phyloP scores from a whole-genome alignment of 352 stramenopile genomes.

The Aphanomyces euteiches region DNA sequence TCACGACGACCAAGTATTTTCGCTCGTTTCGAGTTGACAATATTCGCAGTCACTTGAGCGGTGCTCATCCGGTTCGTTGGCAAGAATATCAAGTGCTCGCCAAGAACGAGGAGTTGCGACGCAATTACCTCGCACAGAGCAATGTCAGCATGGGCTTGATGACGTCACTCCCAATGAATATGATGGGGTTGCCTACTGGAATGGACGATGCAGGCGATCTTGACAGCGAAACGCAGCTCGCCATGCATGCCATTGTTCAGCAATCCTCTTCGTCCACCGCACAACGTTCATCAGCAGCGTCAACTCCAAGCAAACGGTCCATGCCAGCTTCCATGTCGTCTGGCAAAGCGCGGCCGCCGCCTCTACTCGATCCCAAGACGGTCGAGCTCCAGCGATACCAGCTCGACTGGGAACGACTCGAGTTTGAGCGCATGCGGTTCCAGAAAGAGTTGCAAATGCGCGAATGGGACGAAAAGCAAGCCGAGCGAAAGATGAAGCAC shows the following conservation, averaged over 20 bases:
- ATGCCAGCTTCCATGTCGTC: not conserved
- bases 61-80: conserved; percentile 68
- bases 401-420: conserved; percentile 23
- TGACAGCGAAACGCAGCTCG: conserved; percentile 12
- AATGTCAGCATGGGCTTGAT: conserved; percentile 18
- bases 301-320: conserved; percentile 10
- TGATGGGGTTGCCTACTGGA: conserved; percentile 14
- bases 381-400: conserved; percentile 27
- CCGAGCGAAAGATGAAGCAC: conserved; percentile 21
- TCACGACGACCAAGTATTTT: conserved; percentile 87
- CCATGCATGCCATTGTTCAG: conserved; percentile 19
- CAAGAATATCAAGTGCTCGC: conserved; percentile 73
- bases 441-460: conserved; percentile 23
- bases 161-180: conserved; percentile 22
- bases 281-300: not conserved
- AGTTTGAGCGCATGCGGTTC: conserved; percentile 28
- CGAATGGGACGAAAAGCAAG: conserved; percentile 23
- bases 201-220: conserved; percentile 22
- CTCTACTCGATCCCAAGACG: conserved; percentile 22
- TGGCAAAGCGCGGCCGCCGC: not conserved
- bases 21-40: conserved; percentile 81
- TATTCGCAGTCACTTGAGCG: conserved; percentile 79
- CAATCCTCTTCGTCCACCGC: not conserved
- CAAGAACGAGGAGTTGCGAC: conserved; percentile 39
- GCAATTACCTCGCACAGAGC: conserved; percentile 19